phyloP scores from a whole-genome alignment of 371 early-diverging fungal genomes.

The Zychaea mexicana region DNA sequence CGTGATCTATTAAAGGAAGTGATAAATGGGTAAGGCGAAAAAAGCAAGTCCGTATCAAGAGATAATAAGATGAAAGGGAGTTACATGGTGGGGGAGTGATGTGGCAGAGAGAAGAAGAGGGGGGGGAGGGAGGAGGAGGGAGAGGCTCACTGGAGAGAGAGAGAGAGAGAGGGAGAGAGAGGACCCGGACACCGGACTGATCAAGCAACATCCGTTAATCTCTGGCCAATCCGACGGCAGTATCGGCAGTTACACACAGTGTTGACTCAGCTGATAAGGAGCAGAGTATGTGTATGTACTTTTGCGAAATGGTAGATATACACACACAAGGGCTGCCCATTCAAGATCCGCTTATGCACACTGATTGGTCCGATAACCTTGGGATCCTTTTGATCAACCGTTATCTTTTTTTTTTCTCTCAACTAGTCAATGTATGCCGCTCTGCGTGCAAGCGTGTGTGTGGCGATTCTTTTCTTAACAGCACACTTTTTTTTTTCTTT shows the following conservation, averaged over 20 bases:
- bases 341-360: constrained; percentile 28
- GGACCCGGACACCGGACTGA: neutral
- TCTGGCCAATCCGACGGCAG: neutral
- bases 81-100: too few relatives aligned
- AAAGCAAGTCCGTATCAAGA: too few relatives aligned
- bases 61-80: too few relatives aligned
- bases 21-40: too few relatives aligned
- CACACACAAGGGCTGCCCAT: neutral
- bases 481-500: constrained; percentile 7
- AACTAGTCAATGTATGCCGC: too few relatives aligned
- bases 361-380: constrained; percentile 33
- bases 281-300: constrained; percentile 4
- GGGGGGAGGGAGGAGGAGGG: too few relatives aligned
- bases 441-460: too few relatives aligned
- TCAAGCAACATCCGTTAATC: constrained; percentile 8
- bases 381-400: constrained; percentile 1
- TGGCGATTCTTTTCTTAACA: neutral
- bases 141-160: too few relatives aligned
- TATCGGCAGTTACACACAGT: neutral
- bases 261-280: constrained; percentile 9
- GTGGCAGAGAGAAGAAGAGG: too few relatives aligned
- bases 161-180: too few relatives aligned
- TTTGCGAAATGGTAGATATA: neutral
- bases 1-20: too few relatives aligned
- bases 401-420: constrained; percentile 8